Percentiles rank a stretch among this genome's conserved stretches.
These are phyloP conservation scores for Aegilops sharonensis DNA, from an alignment of 176 grass and related monocot genomes.

Conservation along the genomic window DNA sequence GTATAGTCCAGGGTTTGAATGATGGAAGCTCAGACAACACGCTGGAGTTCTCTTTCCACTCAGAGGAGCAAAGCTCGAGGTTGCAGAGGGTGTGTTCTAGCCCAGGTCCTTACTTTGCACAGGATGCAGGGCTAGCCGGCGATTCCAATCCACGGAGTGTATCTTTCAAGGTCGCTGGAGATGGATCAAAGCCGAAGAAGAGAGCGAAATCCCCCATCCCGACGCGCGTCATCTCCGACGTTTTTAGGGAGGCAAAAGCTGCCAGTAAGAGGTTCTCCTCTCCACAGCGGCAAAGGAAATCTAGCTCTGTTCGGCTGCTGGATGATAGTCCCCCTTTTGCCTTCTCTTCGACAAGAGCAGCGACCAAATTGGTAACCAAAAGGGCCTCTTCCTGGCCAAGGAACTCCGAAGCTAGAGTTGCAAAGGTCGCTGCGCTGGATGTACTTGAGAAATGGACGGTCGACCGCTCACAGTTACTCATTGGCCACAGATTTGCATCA, in stretches of 20 bases:
- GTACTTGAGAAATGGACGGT: slow-evolving; percentile 64
- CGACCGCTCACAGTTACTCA: slow-evolving; percentile 67
- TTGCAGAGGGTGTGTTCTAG: slow-evolving; percentile 53
- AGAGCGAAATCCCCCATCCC: slow-evolving; percentile 67
- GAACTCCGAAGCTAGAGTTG: slow-evolving; percentile 28
- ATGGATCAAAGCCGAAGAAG: slow-evolving; percentile 39
- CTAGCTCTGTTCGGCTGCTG: slow-evolving; percentile 18
- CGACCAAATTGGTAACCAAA: slow-evolving; percentile 12
- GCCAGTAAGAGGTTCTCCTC: slow-evolving; percentile 79
- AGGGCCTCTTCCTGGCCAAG: slow-evolving; percentile 58
- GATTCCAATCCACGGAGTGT: slow-evolving; percentile 6
- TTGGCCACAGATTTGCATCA: slow-evolving; percentile 75
- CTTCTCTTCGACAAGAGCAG: slow-evolving; percentile 28
- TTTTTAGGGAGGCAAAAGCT: slow-evolving; percentile 75
- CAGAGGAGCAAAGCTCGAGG: slow-evolving; percentile 49
- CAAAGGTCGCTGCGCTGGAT: slow-evolving; percentile 61
- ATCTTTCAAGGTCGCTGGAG: background rate
- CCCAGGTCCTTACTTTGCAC: slow-evolving; percentile 30
- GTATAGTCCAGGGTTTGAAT: background rate
- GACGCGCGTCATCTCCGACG: slow-evolving; percentile 55
- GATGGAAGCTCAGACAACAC: background rate
- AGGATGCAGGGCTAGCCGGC: background rate
- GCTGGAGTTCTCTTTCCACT: slow-evolving; percentile 58
- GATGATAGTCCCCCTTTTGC: slow-evolving; percentile 33
- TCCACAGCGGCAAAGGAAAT: slow-evolving; percentile 63